Base-by-base conservation (phyloP, 441 rosid genomes). In the Syzygium syzygioides region DNA sequence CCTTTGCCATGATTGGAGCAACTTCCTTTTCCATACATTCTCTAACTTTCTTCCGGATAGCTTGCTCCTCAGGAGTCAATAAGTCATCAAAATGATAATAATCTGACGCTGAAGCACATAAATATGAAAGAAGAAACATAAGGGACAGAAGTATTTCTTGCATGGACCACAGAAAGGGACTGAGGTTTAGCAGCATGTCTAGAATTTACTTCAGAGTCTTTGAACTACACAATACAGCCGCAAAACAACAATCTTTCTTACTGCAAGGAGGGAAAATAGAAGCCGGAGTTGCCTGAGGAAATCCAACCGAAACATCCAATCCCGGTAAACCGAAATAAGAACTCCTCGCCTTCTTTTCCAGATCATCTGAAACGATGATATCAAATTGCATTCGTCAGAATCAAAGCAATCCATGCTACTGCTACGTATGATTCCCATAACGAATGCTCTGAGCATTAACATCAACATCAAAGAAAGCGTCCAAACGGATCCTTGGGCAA, bases 201-300 rank as follows among this genome's bases (percentile, higher is more conserved):
- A 14, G 32, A 79, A 41, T 76, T 37, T 26, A 68, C 32, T 15
- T 41, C 66, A 89, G 68, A 64, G 80, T 55, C 71, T 62, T 45
- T 23, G 55, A 4, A 66, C 85, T 66, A 53, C 13, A 79, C 37
- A 41, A 41, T 25, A 85, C 23, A 86, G 23, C 25, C 32, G 87
- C 55, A 85, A 89, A 54, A 34, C 41, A 52, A 12, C 55, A 25
- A 89, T 76, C 56, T 55, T 87, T 87, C 93, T 91, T 92, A 98
- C 99, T 94, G 88, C 91, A 91, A 28, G 97, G 94, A 92, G 99
- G 99, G 90, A 98, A 98, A 13, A 53, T 80, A 32, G 99, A 95
- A 28, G 97, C 99, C 6, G 99, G 96, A 26, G 98, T 98, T 86
- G 99, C 98, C 89, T 96, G 99, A 91, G 99, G 99, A 90, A 97